These are phyloP conservation scores for Cyclotella baltica DNA, from an alignment of 108 stramenopile species.

Conservation along the genomic window DNA sequence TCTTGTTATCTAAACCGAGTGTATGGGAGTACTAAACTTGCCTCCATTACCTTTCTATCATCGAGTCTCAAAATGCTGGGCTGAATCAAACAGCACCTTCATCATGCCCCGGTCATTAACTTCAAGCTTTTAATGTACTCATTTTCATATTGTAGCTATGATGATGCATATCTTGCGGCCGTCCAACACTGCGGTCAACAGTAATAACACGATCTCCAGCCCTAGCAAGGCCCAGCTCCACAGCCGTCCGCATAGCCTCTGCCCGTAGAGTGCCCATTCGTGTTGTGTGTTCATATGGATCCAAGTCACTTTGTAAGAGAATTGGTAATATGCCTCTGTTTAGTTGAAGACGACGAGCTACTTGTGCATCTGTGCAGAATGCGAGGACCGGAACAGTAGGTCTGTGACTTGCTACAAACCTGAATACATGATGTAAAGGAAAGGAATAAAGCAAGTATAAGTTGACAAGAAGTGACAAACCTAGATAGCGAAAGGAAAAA, in stretches of 20 bases:
- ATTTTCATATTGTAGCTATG: conserved; percentile 78
- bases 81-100: too few species aligned
- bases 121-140: conserved; percentile 54
- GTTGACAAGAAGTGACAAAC: too few species aligned
- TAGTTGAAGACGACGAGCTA: conserved; percentile 70
- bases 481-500: too few species aligned
- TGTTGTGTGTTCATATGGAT: conserved; percentile 52
- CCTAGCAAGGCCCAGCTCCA: conserved; percentile 70
- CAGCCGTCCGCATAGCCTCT: conserved; percentile 73
- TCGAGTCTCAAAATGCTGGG: too few species aligned
- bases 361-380: conserved; percentile 72
- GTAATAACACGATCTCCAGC: conserved; percentile 72
- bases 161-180: conserved; percentile 61
- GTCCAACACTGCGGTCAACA: conserved; percentile 68
- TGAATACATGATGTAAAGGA: too few species aligned
- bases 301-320: conserved; percentile 56
- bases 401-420: conserved; percentile 66
- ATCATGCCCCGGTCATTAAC: too few species aligned
- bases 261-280: conserved; percentile 68
- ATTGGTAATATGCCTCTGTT: conserved; percentile 63
- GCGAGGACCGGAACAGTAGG: conserved; percentile 73
- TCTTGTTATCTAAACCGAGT: too few species aligned
- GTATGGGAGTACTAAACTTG: too few species aligned
- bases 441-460: too few species aligned
- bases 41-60: too few species aligned